A percentile compares a stretch with the other conserved stretches of the same genome.
These are phyloP conservation scores for Phellopilus nigrolimitatus DNA, from an alignment of 1,284 basidiomycete genomes.

Conservation along the genomic window DNA sequence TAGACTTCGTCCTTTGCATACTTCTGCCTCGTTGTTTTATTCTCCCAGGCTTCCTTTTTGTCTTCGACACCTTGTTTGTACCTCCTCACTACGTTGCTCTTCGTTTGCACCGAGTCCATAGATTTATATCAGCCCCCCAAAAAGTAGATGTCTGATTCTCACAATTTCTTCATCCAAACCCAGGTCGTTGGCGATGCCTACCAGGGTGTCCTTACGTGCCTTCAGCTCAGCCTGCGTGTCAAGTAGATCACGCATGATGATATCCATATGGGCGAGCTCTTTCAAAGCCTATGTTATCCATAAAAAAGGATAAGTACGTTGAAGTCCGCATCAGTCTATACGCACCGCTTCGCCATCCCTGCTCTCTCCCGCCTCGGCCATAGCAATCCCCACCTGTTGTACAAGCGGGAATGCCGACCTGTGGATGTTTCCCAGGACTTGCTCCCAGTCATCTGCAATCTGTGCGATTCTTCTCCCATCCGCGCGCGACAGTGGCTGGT, in stretches of 20 bases:
- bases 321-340: not conserved
- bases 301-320: not conserved
- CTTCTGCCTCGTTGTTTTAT: constrained; percentile 68
- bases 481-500: constrained; percentile 9
- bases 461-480: constrained; percentile 9
- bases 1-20: constrained; percentile 64
- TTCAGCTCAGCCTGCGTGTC: constrained; percentile 59
- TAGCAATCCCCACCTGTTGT: constrained; percentile 7
- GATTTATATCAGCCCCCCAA: constrained; percentile 4
- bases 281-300: constrained; percentile 9
- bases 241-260: constrained; percentile 58
- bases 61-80: constrained; percentile 44
- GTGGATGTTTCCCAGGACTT: constrained; percentile 5
- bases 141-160: constrained; percentile 27
- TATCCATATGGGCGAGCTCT: constrained; percentile 42
- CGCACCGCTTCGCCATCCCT: constrained; percentile 13
- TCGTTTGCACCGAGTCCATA: not conserved
- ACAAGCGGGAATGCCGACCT: constrained; percentile 1
- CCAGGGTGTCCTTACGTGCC: constrained; percentile 49
- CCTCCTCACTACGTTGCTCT: constrained; percentile 45
- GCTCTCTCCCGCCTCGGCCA: constrained; percentile 16
- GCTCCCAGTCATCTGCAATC: constrained; percentile 13
- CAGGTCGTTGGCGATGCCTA: constrained; percentile 51
- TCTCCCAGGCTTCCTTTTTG: constrained; percentile 43
- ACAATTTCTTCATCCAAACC: constrained; percentile 55